Conservation (phyloP, 2,329 filamentous ascomycete genomes). For the Colletotrichum lentis region DNA sequence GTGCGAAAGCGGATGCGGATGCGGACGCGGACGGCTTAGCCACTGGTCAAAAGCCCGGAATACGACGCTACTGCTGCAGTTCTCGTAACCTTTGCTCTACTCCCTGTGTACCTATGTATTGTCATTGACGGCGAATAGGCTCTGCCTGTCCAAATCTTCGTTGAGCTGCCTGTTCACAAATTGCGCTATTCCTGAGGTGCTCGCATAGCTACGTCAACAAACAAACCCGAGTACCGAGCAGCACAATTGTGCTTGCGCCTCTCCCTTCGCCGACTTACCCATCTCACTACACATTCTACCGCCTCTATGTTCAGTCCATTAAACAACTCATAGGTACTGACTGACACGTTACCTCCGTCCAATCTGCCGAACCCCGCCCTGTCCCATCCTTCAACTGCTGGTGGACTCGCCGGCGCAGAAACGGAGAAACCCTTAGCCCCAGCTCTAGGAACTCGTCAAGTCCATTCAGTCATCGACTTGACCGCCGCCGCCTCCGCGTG, state of each 20-base stretch:
- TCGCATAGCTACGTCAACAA: background rate
- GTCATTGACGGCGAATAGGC: background rate
- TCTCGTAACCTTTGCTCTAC: constrained; percentile 13
- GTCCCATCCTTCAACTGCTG: constrained; percentile 20
- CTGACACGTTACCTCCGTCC: constrained; percentile 4
- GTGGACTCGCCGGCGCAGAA: constrained; percentile 29
- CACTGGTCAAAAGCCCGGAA: constrained; percentile 22
- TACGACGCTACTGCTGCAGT: constrained; percentile 33
- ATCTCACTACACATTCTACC: background rate
- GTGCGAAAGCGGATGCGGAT: constrained; percentile 35
- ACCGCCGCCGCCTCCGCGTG: constrained; percentile 10
- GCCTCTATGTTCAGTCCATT: too few relatives aligned
- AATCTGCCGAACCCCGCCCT: constrained; percentile 3
- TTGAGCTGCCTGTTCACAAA: background rate
- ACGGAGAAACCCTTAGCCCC: constrained; percentile 33
- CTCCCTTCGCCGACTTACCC: background rate
- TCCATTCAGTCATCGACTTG: background rate
- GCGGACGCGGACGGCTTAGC: constrained; percentile 26
- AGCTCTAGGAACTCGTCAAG: constrained; percentile 27
- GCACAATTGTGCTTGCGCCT: background rate
- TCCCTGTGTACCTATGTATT: background rate
- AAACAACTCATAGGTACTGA: background rate
- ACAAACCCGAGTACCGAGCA: background rate
- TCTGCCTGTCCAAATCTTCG: background rate
- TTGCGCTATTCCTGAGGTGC: background rate